A percentile compares a stretch with the other conserved stretches of the same genome.
phyloP scores from a whole-genome alignment of 176 grass and related monocot genomes.

The Elymus sibiricus region DNA sequence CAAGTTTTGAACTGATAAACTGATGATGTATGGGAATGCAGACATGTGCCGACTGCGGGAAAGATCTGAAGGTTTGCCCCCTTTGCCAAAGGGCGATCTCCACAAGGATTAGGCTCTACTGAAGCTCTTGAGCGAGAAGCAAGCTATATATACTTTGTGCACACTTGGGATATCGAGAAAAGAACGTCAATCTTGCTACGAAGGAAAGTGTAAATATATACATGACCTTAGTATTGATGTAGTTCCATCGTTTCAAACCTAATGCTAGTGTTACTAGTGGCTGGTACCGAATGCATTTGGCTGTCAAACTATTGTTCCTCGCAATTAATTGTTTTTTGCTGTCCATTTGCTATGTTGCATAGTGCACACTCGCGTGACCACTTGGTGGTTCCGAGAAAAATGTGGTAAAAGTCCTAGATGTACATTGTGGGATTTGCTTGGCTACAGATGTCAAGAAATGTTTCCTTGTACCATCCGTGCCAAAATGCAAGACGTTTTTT shows the following conservation, averaged over 20 bases:
- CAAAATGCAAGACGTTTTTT: no score
- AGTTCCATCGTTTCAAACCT: not conserved
- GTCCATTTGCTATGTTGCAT: not conserved
- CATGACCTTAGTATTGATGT: not conserved
- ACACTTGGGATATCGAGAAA: not conserved
- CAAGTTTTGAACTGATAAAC: not conserved
- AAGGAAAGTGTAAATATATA: slow-evolving; percentile 11
- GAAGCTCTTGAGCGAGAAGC: slow-evolving; percentile 7
- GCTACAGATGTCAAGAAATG: no score
- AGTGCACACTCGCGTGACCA: not conserved
- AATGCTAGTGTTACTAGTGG: not conserved
- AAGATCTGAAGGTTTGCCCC: slow-evolving; percentile 65
- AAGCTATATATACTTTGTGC: not conserved
- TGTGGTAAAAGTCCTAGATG: no score
- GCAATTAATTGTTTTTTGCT: not conserved
- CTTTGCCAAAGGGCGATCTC: slow-evolving; percentile 64
- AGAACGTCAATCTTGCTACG: not conserved
- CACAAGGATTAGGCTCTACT: slow-evolving; percentile 72
- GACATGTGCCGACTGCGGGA: slow-evolving; percentile 63
- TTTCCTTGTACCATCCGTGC: no score
- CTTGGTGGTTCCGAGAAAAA: no score
- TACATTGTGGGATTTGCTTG: no score
- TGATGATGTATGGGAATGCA: slow-evolving; percentile 4
- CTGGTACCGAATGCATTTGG: not conserved
- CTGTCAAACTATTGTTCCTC: not conserved